Base-by-base conservation (phyloP, 2,329 filamentous ascomycete genomes). In the Calonectria fujianensis region DNA sequence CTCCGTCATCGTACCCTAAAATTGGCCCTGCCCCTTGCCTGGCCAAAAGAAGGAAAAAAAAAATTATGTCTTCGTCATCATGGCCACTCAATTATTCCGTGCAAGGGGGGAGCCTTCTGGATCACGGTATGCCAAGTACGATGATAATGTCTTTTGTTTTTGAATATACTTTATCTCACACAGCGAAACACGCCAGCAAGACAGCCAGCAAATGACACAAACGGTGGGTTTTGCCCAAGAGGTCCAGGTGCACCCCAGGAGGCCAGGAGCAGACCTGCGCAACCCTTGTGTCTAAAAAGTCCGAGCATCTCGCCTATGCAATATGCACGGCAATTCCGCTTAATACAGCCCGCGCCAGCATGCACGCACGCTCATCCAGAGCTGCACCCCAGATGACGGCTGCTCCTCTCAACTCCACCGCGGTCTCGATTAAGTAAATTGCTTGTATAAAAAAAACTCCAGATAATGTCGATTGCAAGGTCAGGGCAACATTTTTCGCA, bases 321-420 rank as follows among this genome's bases (percentile, higher is more conserved):
- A 69, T 63, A 75, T 79, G 77, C 76, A 78, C 72, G 72, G 63
- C 73, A 76, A 76, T 74, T 67, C 68, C 77, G 74, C 75, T 63
- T 76, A 41, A 63, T n/a, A 41, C 57, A 39, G 37, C 57, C 39
- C 57, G 37, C 24, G 24, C 57, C 57, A 63, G 11, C 35, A 69
- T 76, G 72, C 75, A 75, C 67, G 72, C 35, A 63, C 48, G 48
- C 63, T 52, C 69, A 74, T 39, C 79, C 72, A 72, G 57, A 69
- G 74, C 76, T 80, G 79, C 70, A 80, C 79, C 79, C 79, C 79
- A 75, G 79, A 80, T 76, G 76, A 63, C 76, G 64, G 70, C 64
- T 74, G 57, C 65, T 74, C 54, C 72, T 52, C 54, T 48, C 18
- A 39, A 37, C 72, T 79, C 79, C 79, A 80, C 79, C 66, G 70